Percentiles rank a stretch among this genome's conserved stretches.
phyloP scores from a whole-genome alignment of 345 rosid genomes.

The Hypericum perforatum region DNA sequence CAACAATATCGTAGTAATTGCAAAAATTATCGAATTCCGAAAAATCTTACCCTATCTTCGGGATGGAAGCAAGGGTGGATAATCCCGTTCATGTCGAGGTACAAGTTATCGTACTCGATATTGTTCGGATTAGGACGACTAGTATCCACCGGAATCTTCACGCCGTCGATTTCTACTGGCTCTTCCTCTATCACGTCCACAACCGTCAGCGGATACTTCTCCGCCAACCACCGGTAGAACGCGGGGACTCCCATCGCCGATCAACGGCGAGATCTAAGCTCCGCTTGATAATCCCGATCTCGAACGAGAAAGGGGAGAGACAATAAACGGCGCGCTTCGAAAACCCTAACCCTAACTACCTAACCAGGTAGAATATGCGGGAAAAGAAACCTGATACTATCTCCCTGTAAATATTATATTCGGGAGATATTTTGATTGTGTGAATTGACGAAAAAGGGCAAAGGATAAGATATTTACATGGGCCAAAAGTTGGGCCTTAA shows the following conservation, averaged over 20 bases:
- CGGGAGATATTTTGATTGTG: too few relatives aligned
- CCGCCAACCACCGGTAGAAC: conserved; percentile 86
- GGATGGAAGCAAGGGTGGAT: conserved; percentile 98
- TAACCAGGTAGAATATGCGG: too few relatives aligned
- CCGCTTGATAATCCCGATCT: conserved; percentile 2
- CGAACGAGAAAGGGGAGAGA: neutral
- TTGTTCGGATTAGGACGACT: conserved; percentile 73
- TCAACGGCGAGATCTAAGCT: neutral
- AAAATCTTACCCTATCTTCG: conserved; percentile 56
- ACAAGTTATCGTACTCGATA: conserved; percentile 78
- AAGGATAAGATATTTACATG: too few relatives aligned
- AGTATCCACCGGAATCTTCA: conserved; percentile 63
- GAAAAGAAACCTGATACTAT: too few relatives aligned
- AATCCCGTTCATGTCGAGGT: conserved; percentile 98
- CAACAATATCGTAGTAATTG: too few relatives aligned
- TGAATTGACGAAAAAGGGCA: too few relatives aligned
- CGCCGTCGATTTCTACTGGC: conserved; percentile 51
- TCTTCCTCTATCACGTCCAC: conserved; percentile 86
- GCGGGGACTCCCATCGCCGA: conserved; percentile 82
- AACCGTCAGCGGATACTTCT: conserved; percentile 68
- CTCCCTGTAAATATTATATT: too few relatives aligned
- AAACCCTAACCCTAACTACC: too few relatives aligned
- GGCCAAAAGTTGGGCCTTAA: too few relatives aligned
- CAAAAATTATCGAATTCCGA: neutral
- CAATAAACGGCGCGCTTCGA: too few relatives aligned